These are phyloP conservation scores for Aspergillus fructus DNA, from an alignment of 2,329 filamentous ascomycete genomes.

Conservation along the genomic window DNA sequence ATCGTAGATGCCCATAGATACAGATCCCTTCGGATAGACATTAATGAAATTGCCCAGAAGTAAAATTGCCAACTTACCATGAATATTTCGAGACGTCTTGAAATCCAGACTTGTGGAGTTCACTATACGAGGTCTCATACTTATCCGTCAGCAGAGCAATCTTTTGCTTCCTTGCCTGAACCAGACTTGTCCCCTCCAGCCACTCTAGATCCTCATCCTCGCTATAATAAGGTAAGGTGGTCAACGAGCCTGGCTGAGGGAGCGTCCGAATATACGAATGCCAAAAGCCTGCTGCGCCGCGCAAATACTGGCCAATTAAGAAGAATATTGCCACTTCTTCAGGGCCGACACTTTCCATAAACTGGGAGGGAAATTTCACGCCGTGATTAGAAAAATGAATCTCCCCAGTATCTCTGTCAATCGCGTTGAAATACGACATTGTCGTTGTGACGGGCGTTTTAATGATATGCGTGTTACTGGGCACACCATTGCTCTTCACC, in stretches of 20 bases:
- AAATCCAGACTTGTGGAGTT: conserved; percentile 34
- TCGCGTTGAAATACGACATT: conserved; percentile 39
- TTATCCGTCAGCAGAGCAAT: conserved; percentile 36
- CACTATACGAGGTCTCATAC: conserved; percentile 33
- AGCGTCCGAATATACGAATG: conserved; percentile 65
- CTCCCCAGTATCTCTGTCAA: conserved; percentile 22
- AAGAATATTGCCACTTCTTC: conserved; percentile 68
- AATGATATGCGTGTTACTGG: conserved; percentile 34
- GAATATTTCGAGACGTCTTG: conserved; percentile 34
- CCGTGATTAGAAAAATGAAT: conserved; percentile 31
- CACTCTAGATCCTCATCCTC: conserved; percentile 56
- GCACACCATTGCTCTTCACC: conserved; percentile 29
- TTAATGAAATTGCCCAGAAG: background rate
- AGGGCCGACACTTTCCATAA: conserved; percentile 53
- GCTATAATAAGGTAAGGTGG: conserved; percentile 64
- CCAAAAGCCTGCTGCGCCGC: conserved; percentile 63
- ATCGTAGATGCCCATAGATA: conserved; percentile 49
- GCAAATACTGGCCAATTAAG: conserved; percentile 66
- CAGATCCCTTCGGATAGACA: conserved; percentile 36
- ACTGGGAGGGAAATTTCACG: conserved; percentile 48
- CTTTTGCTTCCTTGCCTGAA: conserved; percentile 33
- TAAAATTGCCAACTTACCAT: conserved; percentile 29
- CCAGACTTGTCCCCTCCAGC: conserved; percentile 40
- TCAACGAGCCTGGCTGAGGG: conserved; percentile 62
- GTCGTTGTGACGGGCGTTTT: conserved; percentile 35